A percentile compares a stretch with the other conserved stretches of the same genome.
Evolutionary conservation across 306 rosid genomes (phyloP).

Genomic region (Astragalus glycyphyllos): DNA sequence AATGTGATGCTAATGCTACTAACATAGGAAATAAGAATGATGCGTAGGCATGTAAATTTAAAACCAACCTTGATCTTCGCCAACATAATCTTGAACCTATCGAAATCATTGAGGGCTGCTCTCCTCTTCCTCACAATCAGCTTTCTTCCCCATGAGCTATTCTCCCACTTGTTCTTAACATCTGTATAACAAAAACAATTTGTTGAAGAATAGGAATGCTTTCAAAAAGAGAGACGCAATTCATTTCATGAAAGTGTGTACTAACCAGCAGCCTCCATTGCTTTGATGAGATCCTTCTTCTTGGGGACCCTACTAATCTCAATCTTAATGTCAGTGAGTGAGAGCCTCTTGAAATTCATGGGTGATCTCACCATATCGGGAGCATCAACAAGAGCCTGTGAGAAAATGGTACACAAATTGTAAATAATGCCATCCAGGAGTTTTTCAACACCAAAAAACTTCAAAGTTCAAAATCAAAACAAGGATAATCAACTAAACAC

Average conservation of each 20-base stretch:
- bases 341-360: constrained; percentile 90
- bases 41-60: neutral
- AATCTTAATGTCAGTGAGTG: constrained; percentile 86
- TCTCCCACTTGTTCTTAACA: constrained; percentile 98
- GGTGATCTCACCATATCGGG: constrained; percentile 88
- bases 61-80: constrained; percentile 85
- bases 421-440: too few species aligned
- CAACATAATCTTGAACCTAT: constrained; percentile 94
- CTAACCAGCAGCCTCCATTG: constrained; percentile 89
- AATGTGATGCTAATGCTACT: too few species aligned
- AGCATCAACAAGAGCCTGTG: constrained; percentile 89
- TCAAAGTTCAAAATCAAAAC: neutral
- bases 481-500: neutral
- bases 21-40: neutral
- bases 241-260: neutral
- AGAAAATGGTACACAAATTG: neutral
- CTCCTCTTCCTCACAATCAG: constrained; percentile 84
- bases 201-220: neutral
- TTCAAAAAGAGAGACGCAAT: neutral
- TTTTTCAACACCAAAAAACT: neutral
- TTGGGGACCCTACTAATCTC: constrained; percentile 91
- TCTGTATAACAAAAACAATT: constrained; percentile 44
- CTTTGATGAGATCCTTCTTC: constrained; percentile 87
- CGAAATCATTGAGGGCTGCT: constrained; percentile 82
- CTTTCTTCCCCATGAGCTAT: constrained; percentile 94